phyloP scores from a whole-genome alignment of 208 protist species.

The Leishmania amazonensis region DNA sequence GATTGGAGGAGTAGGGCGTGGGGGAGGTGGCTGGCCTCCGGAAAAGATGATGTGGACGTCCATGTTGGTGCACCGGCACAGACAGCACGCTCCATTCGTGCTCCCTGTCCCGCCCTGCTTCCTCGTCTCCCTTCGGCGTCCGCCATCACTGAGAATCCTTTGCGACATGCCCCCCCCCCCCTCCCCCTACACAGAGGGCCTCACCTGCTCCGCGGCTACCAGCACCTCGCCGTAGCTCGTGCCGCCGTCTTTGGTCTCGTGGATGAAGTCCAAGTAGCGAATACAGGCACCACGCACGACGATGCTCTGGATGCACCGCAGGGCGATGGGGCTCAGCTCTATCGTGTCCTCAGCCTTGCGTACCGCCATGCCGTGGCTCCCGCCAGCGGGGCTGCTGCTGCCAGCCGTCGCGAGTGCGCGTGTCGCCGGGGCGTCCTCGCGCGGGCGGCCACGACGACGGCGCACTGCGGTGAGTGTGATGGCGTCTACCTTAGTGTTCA shows the following conservation, averaged over 20 bases:
- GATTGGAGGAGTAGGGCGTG: neutral
- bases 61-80: neutral
- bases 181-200: conserved; percentile 18
- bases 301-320: conserved; percentile 64
- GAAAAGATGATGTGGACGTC: neutral
- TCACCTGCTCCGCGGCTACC: conserved; percentile 28
- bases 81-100: neutral
- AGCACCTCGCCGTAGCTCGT: conserved; percentile 56
- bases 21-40: neutral
- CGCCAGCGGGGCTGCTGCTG: conserved; percentile 7
- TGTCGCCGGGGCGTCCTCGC: neutral
- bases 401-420: neutral
- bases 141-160: neutral
- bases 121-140: neutral
- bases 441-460: conserved; percentile 1
- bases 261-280: conserved; percentile 70
- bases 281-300: conserved; percentile 69
- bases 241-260: conserved; percentile 45
- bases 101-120: neutral
- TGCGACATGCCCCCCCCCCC: neutral
- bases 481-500: conserved; percentile 81
- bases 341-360: conserved; percentile 9
- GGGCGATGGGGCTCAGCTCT: conserved; percentile 46
- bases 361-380: neutral
- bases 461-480: conserved; percentile 61